A percentile compares a stretch with the other conserved stretches of the same genome.
Conservation (phyloP, 208 protist species). For the Trypanosoma grayi region DNA sequence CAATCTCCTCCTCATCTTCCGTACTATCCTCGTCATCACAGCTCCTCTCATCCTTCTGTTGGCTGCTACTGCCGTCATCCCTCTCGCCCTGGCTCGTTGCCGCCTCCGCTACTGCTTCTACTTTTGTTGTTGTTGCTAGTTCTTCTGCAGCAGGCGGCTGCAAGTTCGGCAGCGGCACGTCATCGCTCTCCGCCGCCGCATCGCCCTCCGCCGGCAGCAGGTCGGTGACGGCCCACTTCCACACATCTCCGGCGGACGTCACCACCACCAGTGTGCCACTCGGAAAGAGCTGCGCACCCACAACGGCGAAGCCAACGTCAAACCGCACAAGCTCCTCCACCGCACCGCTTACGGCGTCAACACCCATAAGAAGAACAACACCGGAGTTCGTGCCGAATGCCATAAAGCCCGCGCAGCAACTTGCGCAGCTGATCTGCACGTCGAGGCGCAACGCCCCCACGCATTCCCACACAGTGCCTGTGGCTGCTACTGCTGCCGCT, state of each 20-base stretch:
- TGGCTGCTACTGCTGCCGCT: no score
- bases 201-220: conserved; percentile 28
- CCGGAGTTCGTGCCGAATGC: conserved; percentile 66
- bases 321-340: conserved; percentile 69
- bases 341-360: conserved; percentile 24
- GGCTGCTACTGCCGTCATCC: not conserved
- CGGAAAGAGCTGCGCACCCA: conserved; percentile 59
- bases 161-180: conserved; percentile 5
- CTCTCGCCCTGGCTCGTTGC: not conserved
- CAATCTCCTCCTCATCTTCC: conserved; percentile 21
- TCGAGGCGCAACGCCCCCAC: conserved; percentile 26
- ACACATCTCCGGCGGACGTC: conserved; percentile 75
- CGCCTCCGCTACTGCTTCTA: not conserved
- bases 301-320: conserved; percentile 78
- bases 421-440: conserved; percentile 47
- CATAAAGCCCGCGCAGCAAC: conserved; percentile 46
- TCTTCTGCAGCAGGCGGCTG: conserved; percentile 13
- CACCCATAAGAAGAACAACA: conserved; percentile 61
- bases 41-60: conserved; percentile 5
- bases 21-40: conserved; percentile 1
- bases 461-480: conserved; percentile 25
- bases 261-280: conserved; percentile 67
- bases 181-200: conserved; percentile 13
- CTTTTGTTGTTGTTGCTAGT: not conserved
- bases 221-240: conserved; percentile 73